These are phyloP conservation scores for Coniella lustricola DNA, from an alignment of 2,329 filamentous ascomycete genomes.

Conservation along the genomic window DNA sequence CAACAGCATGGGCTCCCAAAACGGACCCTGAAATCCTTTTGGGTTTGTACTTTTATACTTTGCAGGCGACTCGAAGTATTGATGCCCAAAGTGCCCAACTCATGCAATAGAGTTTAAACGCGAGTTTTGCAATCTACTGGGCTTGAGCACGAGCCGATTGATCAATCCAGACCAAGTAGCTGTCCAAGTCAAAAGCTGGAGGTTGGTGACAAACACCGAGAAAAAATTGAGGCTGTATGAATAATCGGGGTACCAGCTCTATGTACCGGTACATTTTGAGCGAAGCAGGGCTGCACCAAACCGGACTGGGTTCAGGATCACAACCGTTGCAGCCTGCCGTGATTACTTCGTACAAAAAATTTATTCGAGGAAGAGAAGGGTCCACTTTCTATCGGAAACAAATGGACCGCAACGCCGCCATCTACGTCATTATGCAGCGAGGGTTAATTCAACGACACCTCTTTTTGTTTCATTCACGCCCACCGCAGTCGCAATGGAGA, in stretches of 20 bases:
- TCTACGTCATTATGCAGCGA: constrained; percentile 12
- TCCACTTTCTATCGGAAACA: background rate
- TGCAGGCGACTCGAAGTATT: background rate
- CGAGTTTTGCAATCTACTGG: no score
- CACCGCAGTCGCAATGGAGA: constrained; percentile 9
- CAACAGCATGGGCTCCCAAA: background rate
- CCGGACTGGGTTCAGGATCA: no score
- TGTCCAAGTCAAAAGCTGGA: no score
- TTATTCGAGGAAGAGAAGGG: background rate
- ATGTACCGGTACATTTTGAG: background rate
- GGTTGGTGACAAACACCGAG: no score
- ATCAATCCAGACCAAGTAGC: no score
- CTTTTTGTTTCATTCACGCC: constrained; percentile 5
- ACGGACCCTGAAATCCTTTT: no score
- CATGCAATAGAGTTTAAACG: no score
- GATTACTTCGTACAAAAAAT: no score
- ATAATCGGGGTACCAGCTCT: background rate
- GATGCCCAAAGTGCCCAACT: no score
- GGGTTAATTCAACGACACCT: constrained; percentile 14
- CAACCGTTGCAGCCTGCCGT: background rate
- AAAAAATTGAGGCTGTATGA: background rate
- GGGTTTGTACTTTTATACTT: no score
- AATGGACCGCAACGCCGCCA: constrained; percentile 2
- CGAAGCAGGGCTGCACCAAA: background rate
- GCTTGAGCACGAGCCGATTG: no score